These are phyloP conservation scores for Fistulina hepatica DNA, from an alignment of 1,284 basidiomycete genomes.

Conservation along the genomic window DNA sequence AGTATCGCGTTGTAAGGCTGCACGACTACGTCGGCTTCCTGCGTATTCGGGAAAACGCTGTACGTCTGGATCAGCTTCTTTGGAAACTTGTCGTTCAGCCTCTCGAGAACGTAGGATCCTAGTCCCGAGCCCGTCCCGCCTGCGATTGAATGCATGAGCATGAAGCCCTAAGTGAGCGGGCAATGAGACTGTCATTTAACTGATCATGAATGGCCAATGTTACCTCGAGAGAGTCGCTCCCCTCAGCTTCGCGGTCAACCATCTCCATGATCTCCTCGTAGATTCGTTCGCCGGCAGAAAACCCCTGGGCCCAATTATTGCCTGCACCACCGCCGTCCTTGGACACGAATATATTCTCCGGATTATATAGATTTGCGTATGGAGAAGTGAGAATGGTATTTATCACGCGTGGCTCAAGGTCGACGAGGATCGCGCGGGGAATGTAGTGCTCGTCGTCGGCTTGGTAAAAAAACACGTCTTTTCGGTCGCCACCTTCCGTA, in stretches of 20 bases:
- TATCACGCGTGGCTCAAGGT: constrained; percentile 97
- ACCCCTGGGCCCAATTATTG: constrained; percentile 98
- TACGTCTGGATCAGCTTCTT: constrained; percentile 99
- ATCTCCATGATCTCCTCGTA: constrained; percentile 99
- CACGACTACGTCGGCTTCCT: constrained; percentile 89
- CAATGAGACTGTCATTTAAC: constrained; percentile 3
- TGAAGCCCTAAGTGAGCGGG: constrained; percentile 69
- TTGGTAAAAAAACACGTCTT: constrained; percentile 99
- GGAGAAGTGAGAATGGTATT: constrained; percentile 90
- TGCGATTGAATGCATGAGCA: constrained; percentile 98
- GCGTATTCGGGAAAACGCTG: constrained; percentile 93
- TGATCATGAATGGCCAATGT: constrained; percentile 14
- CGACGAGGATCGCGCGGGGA: constrained; percentile 91
- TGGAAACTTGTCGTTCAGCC: constrained; percentile 95
- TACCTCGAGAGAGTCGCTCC: constrained; percentile 95
- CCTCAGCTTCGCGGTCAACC: constrained; percentile 97
- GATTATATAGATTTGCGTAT: constrained; percentile 92
- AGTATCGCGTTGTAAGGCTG: constrained; percentile 97
- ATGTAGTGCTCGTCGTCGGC: constrained; percentile 99
- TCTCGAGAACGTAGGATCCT: constrained; percentile 93
- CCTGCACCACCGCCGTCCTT: constrained; percentile 97
- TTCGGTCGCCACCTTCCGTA: constrained; percentile 87
- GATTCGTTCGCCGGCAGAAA: constrained; percentile 79
- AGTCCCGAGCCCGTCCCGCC: constrained; percentile 98
- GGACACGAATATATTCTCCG: constrained; percentile 94